These are phyloP conservation scores for Nothopassalora personata DNA, from an alignment of 2,329 filamentous ascomycete genomes.

Conservation along the genomic window DNA sequence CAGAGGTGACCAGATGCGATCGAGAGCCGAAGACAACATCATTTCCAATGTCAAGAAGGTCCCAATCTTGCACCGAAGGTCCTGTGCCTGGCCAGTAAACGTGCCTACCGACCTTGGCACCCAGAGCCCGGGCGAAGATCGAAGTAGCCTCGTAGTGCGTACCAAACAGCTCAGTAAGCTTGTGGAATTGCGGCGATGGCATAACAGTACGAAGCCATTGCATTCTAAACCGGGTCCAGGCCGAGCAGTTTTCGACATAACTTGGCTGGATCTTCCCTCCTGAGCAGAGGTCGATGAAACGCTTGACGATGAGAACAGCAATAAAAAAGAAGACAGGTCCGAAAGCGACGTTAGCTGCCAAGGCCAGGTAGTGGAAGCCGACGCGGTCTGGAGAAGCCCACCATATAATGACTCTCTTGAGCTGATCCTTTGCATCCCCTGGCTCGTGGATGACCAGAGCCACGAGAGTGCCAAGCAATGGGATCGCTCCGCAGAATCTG, in stretches of 20 bases:
- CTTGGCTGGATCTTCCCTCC: conserved; percentile 32
- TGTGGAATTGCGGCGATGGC: conserved; percentile 42
- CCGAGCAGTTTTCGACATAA: conserved; percentile 29
- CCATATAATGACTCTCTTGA: conserved; percentile 46
- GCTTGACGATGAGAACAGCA: conserved; percentile 40
- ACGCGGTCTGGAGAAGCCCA: conserved; percentile 46
- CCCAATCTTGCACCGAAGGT: conserved; percentile 50
- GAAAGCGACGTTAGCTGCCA: conserved; percentile 38
- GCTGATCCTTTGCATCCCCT: conserved; percentile 28
- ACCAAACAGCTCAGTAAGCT: conserved; percentile 49
- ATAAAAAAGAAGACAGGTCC: conserved; percentile 45
- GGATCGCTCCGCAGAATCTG: conserved; percentile 42
- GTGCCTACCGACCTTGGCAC: conserved; percentile 49
- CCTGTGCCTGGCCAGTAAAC: conserved; percentile 57
- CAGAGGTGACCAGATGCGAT: conserved; percentile 50
- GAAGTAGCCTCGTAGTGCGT: conserved; percentile 54
- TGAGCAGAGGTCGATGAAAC: conserved; percentile 35
- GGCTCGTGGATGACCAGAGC: conserved; percentile 44
- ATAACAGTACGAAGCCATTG: conserved; percentile 43
- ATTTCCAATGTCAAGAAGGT: conserved; percentile 52
- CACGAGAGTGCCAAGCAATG: conserved; percentile 39
- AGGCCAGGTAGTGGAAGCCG: conserved; percentile 48
- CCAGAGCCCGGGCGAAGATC: conserved; percentile 46
- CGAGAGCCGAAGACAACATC: conserved; percentile 57
- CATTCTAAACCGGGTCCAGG: conserved; percentile 43